Evolutionary conservation across 1,284 basidiomycete species (phyloP), one percentile per base, ranked within the genome.

Genomic region (Pulveroboletus ridleyi): DNA sequence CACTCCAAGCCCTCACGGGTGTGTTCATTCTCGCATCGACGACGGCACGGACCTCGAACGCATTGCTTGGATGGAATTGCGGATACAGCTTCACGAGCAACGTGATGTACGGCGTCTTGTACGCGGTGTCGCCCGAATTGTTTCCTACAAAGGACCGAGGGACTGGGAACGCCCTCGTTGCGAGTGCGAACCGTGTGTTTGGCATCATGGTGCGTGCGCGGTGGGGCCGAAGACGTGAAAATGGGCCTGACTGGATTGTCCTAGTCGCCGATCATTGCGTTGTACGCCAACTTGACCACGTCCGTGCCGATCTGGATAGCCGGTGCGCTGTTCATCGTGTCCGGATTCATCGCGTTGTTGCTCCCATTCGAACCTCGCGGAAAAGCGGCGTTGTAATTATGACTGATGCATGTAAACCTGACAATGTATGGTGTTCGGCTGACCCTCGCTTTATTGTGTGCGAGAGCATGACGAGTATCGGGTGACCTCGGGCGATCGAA

Each of bases 51-150:
- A 86, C 84, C 17, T 89, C 88, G 4, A 77, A 84, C 78, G 80
- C 89, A 72, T 76, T 95, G 70, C 84, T 90, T 70, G 89, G 87
- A 33, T 90, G 86, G 85, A 89, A 89, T 67, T 89, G 86, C 68
- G 86, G 83, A 46, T 88, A 88, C 67, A 84, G 84, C 18, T 87
- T 90, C 71, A 83, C 82, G 41, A 88, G 87, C 66, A 89, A 90
- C 69, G 82, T 92, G 64, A 92, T 93, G 90, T 92, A 92, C 66
- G 90, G 89, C 20, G 89, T 92, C 2, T 76, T 92, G 63, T 93
- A 92, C 69, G 89, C 89, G 15, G 70, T 89, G 56, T 86, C 88
- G 0, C 88, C 88, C 2, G 90, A 94, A 74, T 73, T 92, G 14
- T 92, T 94, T 79, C 89, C 90, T 6, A 88, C 89, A 4, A 90